Conservation (phyloP, 2,329 filamentous ascomycete genomes). For the Xylogone sp. region DNA sequence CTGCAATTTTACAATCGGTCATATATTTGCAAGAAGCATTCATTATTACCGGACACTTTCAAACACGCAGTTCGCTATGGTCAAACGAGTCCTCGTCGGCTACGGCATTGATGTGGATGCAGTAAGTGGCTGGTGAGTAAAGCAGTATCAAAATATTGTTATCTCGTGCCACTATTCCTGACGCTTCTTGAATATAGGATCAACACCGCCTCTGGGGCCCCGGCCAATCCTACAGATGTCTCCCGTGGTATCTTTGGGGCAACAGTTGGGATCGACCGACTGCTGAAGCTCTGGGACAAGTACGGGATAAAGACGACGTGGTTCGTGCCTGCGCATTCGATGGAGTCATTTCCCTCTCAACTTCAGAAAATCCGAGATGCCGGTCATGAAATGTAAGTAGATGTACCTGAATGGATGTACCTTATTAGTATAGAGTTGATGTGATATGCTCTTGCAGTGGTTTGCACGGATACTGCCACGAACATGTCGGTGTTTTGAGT, state of each 20-base stretch:
- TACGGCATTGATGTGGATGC: conserved; percentile 40
- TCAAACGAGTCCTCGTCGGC: conserved; percentile 33
- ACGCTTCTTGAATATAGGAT: conserved; percentile 22
- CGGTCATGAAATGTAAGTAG: conserved; percentile 34
- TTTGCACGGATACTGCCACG: conserved; percentile 37
- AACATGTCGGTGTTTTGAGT: conserved; percentile 34
- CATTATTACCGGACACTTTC: no score
- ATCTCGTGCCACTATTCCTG: background rate
- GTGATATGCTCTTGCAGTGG: conserved; percentile 16
- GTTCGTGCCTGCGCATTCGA: conserved; percentile 35
- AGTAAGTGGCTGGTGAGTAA: conserved; percentile 28
- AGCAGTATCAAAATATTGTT: background rate
- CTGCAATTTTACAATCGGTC: no score
- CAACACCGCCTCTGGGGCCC: conserved; percentile 34
- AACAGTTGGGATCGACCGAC: conserved; percentile 17
- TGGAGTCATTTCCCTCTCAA: conserved; percentile 14
- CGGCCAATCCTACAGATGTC: conserved; percentile 29
- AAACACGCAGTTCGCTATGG: conserved; percentile 3
- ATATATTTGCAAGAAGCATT: no score
- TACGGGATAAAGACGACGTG: conserved; percentile 38
- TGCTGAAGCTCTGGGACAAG: conserved; percentile 36
- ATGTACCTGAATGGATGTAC: background rate
- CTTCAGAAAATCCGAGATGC: conserved; percentile 33
- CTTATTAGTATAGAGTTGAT: background rate
- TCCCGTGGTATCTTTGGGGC: conserved; percentile 22